These are phyloP conservation scores for Trichoderma sp. DNA, from an alignment of 2,329 filamentous ascomycete species.

Conservation along the genomic window DNA sequence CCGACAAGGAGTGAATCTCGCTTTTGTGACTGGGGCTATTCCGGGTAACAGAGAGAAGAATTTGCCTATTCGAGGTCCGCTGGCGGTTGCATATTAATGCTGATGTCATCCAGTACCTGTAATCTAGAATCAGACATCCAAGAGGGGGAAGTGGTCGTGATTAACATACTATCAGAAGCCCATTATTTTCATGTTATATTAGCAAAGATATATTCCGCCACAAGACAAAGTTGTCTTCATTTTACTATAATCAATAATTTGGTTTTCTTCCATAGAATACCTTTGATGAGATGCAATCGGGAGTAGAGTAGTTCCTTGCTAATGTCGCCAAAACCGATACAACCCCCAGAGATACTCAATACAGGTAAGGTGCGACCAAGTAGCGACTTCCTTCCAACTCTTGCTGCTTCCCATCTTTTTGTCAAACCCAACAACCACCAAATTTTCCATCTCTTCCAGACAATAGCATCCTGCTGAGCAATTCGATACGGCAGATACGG, in stretches of 20 bases:
- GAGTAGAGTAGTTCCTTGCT: no score
- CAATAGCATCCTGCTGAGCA: background rate
- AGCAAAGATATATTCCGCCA: no score
- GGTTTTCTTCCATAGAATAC: no score
- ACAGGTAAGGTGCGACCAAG: background rate
- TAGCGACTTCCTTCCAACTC: background rate
- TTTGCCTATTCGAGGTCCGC: conserved; percentile 22
- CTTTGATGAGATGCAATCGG: no score
- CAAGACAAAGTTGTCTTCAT: no score
- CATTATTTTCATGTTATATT: background rate
- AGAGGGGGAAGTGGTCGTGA: background rate
- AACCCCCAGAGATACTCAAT: no score
- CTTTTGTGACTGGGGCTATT: conserved; percentile 22
- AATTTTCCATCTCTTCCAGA: background rate
- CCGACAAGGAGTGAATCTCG: conserved; percentile 46
- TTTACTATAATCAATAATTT: no score
- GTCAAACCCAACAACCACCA: background rate
- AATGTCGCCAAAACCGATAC: no score
- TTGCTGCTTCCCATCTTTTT: background rate
- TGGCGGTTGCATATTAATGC: conserved; percentile 22
- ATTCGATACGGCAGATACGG: no score
- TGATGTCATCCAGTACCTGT: background rate
- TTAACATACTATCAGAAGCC: background rate
- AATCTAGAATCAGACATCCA: background rate
- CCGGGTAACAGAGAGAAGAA: conserved; percentile 21